phyloP scores from a whole-genome alignment of 2,329 filamentous ascomycete genomes.

The Arthrinium phaeospermum region DNA sequence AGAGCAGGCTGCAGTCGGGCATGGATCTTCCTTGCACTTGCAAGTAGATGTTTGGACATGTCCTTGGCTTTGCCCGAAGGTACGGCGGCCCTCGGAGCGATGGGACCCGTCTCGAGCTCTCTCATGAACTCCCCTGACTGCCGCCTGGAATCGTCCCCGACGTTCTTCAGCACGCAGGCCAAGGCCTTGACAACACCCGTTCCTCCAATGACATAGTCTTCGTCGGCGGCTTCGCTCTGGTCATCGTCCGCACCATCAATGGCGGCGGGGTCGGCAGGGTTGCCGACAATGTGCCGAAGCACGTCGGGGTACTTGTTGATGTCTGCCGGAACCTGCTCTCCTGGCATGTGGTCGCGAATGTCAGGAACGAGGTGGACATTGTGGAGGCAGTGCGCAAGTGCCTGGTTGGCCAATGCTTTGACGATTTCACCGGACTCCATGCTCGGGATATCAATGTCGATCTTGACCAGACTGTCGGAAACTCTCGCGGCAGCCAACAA shows the following conservation, averaged over 20 bases:
- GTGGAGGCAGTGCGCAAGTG: slow-evolving; percentile 90
- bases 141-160: slow-evolving; percentile 66
- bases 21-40: slow-evolving; percentile 88
- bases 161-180: slow-evolving; percentile 86
- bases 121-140: slow-evolving; percentile 59
- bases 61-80: slow-evolving; percentile 75
- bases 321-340: slow-evolving; percentile 40
- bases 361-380: slow-evolving; percentile 83
- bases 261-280: slow-evolving; percentile 54
- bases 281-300: slow-evolving; percentile 83
- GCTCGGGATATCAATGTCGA: slow-evolving; percentile 89
- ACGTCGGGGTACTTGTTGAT: slow-evolving; percentile 74
- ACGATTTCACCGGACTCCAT: slow-evolving; percentile 86
- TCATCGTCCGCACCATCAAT: slow-evolving; percentile 60
- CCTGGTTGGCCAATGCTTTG: slow-evolving; percentile 88
- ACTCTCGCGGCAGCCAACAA: slow-evolving; percentile 86
- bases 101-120: slow-evolving; percentile 57
- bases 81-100: slow-evolving; percentile 48
- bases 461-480: slow-evolving; percentile 81
- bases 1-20: slow-evolving; percentile 83
- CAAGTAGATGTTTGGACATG: slow-evolving; percentile 89
- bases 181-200: slow-evolving; percentile 95
- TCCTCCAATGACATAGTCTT: slow-evolving; percentile 95
- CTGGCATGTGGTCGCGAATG: slow-evolving; percentile 38
- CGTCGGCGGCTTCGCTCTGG: slow-evolving; percentile 76